A percentile compares a stretch with the other conserved stretches of the same genome.
phyloP scores from a whole-genome alignment of 2,329 filamentous ascomycete species.

The Lasiodiplodia theobromae region DNA sequence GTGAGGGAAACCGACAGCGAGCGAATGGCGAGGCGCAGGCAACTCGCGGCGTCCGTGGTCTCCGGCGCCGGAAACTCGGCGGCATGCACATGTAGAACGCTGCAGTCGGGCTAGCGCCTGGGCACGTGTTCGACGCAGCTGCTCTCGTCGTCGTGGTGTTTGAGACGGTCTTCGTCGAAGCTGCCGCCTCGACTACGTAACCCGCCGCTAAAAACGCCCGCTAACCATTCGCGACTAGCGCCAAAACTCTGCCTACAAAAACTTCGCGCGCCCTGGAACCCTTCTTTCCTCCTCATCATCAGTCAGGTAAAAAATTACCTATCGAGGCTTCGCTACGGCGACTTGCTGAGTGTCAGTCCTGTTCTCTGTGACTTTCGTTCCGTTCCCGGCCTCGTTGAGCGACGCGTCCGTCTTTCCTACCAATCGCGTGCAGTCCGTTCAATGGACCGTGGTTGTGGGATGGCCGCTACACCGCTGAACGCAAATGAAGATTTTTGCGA shows the following conservation, averaged over 20 bases:
- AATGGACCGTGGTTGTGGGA: slow-evolving; percentile 53
- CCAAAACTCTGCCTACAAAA: neutral
- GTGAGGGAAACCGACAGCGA: slow-evolving; percentile 22
- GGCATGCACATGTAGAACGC: neutral
- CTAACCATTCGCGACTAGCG: slow-evolving; percentile 13
- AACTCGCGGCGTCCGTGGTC: neutral
- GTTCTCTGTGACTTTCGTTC: slow-evolving; percentile 48
- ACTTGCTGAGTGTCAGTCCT: slow-evolving; percentile 52
- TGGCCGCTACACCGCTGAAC: slow-evolving; percentile 46
- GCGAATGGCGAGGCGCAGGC: neutral
- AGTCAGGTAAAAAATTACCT: slow-evolving; percentile 45
- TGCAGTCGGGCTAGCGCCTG: neutral
- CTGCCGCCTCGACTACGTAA: neutral
- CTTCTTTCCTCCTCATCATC: slow-evolving; percentile 42
- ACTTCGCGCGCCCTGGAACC: slow-evolving; percentile 36
- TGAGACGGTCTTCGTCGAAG: neutral
- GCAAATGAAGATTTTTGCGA: slow-evolving; percentile 14
- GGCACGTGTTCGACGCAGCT: neutral
- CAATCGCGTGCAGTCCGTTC: slow-evolving; percentile 48
- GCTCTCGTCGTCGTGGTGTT: neutral
- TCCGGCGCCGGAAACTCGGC: slow-evolving; percentile 3
- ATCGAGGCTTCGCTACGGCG: slow-evolving; percentile 51
- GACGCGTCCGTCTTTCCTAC: slow-evolving; percentile 47
- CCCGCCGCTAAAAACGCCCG: neutral
- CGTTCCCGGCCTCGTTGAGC: slow-evolving; percentile 53